Percentiles rank a stretch among this genome's conserved stretches.
These are phyloP conservation scores for Ganoderma lingzhi DNA, from an alignment of 1,284 basidiomycete species.

Conservation along the genomic window DNA sequence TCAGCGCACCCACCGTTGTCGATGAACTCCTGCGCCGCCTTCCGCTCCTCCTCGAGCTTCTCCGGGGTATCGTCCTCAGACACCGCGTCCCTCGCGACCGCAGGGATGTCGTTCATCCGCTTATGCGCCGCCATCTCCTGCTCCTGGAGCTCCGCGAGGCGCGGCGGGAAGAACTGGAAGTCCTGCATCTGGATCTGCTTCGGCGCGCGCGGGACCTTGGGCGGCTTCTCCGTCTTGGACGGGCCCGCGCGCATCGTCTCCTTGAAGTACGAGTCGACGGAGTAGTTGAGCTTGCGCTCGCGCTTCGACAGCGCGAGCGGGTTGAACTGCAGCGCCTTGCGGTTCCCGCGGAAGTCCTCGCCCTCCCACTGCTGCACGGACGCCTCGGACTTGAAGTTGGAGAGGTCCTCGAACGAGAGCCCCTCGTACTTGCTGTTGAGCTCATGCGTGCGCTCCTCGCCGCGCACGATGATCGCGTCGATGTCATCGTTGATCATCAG, in stretches of 20 bases:
- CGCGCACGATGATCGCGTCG: conserved; percentile 92
- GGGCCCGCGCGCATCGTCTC: conserved; percentile 87
- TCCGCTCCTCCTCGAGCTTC: conserved; percentile 84
- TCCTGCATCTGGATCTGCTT: conserved; percentile 94
- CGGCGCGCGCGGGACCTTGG: conserved; percentile 88
- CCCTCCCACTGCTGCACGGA: conserved; percentile 96
- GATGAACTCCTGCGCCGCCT: conserved; percentile 86
- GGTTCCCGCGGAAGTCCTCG: conserved; percentile 85
- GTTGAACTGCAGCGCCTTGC: conserved; percentile 79
- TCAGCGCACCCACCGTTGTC: conserved; percentile 66
- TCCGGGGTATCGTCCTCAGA: conserved; percentile 84
- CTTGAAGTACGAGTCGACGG: conserved; percentile 94
- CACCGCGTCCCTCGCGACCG: conserved; percentile 73
- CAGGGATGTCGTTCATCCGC: conserved; percentile 79
- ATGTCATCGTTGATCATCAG: conserved; percentile 92
- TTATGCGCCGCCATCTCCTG: conserved; percentile 87
- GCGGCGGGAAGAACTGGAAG: conserved; percentile 96
- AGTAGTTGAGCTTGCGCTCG: conserved; percentile 96
- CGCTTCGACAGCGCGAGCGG: conserved; percentile 95
- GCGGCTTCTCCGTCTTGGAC: conserved; percentile 83
- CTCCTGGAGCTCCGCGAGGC: conserved; percentile 87
- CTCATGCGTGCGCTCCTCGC: conserved; percentile 91
- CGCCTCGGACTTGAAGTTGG: conserved; percentile 96
- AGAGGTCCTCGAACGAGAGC: conserved; percentile 93
- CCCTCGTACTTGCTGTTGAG: conserved; percentile 94